Conservation (phyloP, 2,329 filamentous ascomycete genomes). For the Dichotomopilus funicola region DNA sequence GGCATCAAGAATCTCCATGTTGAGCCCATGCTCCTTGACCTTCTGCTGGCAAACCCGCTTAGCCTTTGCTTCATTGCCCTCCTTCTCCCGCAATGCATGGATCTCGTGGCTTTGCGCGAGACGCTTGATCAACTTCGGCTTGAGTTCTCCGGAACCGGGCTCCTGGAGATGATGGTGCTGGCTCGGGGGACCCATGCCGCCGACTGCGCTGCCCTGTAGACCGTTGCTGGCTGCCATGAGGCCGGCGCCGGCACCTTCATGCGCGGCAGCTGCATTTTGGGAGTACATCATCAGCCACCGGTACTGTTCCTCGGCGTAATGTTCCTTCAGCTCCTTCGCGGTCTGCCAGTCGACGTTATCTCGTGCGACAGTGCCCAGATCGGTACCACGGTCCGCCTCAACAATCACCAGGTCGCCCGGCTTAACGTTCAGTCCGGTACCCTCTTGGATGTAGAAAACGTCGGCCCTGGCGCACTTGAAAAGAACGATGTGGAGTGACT, state of each 20-base stretch:
- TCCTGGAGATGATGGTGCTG: slow-evolving; percentile 65
- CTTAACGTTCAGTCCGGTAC: slow-evolving; percentile 84
- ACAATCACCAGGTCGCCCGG: slow-evolving; percentile 93
- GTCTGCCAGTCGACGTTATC: slow-evolving; percentile 83
- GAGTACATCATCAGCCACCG: slow-evolving; percentile 99
- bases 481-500: slow-evolving; percentile 78
- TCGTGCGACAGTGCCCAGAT: slow-evolving; percentile 85
- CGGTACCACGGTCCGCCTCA: slow-evolving; percentile 92
- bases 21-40: slow-evolving; percentile 85
- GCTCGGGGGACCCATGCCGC: slow-evolving; percentile 69
- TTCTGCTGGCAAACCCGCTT: slow-evolving; percentile 97
- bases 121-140: slow-evolving; percentile 94
- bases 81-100: slow-evolving; percentile 82
- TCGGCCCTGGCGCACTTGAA: slow-evolving; percentile 96
- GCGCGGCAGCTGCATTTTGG: slow-evolving; percentile 60
- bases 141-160: slow-evolving; percentile 66
- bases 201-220: slow-evolving; percentile 63
- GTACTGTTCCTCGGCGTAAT: slow-evolving; percentile 92
- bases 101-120: slow-evolving; percentile 90
- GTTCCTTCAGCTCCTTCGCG: slow-evolving; percentile 82
- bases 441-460: slow-evolving; percentile 95
- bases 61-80: slow-evolving; percentile 94
- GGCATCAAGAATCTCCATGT: slow-evolving; percentile 98
- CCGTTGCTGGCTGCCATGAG: slow-evolving; percentile 58
- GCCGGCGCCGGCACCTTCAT: slow-evolving; percentile 55